Evolutionary conservation across 2,329 filamentous ascomycete species (phyloP).

Genomic region (Alternaria incomplexa): DNA sequence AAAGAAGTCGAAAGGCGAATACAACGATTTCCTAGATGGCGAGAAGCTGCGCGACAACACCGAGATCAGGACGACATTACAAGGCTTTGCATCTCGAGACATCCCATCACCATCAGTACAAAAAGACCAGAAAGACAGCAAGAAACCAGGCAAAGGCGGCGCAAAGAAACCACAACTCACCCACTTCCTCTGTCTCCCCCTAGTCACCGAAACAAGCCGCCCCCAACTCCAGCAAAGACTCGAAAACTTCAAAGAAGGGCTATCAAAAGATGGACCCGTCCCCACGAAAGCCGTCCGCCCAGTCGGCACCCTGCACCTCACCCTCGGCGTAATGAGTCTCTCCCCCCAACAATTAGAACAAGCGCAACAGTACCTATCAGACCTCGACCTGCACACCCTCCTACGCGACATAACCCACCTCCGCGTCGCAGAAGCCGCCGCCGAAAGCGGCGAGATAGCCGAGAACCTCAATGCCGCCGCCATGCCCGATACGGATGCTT

Average conservation of each 20-base stretch:
- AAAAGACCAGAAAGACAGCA: conserved; percentile 13
- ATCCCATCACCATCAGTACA: conserved; percentile 17
- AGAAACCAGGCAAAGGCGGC: conserved; percentile 17
- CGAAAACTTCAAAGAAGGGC: conserved; percentile 63
- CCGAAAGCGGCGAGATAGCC: conserved; percentile 33
- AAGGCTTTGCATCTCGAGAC: conserved; percentile 13
- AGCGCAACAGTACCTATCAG: conserved; percentile 51
- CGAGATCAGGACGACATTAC: conserved; percentile 31
- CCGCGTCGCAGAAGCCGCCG: conserved; percentile 16
- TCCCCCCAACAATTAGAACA: conserved; percentile 56
- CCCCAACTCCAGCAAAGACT: conserved; percentile 70
- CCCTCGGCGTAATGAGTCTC: conserved; percentile 84
- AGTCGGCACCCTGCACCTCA: conserved; percentile 81
- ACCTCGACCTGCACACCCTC: conserved; percentile 51
- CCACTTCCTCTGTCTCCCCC: conserved; percentile 78
- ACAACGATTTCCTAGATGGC: conserved; percentile 46
- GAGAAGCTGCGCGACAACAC: conserved; percentile 39
- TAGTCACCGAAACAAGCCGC: conserved; percentile 67
- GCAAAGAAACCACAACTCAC: conserved; percentile 61
- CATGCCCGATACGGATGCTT: conserved; percentile 22
- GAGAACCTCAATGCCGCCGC: conserved; percentile 37
- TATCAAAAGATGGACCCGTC: conserved; percentile 52
- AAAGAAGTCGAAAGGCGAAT: conserved; percentile 33
- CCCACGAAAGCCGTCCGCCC: conserved; percentile 75
- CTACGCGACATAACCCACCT: conserved; percentile 26